A percentile compares a stretch with the other conserved stretches of the same genome.
Evolutionary conservation across 192 early-diverging fungal genomes (phyloP).

Genomic region (Fimicolochytrium jonesii): DNA sequence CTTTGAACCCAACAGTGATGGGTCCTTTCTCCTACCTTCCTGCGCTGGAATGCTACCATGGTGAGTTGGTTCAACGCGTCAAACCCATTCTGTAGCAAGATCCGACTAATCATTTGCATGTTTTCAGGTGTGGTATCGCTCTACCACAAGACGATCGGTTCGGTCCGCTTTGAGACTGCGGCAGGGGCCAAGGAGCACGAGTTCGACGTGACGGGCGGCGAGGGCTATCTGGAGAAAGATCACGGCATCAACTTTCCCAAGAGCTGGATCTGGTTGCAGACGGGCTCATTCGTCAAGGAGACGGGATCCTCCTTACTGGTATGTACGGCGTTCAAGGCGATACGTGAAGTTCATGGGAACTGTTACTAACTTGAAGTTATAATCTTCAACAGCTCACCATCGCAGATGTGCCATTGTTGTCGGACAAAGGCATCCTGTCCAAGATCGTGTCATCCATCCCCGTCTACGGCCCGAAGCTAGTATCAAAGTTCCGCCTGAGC

Average conservation of each 20-base stretch:
- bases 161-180: neutral
- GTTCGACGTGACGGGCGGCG: neutral
- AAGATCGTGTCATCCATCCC: neutral
- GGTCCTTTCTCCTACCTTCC: slow-evolving; percentile 6
- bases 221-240: slow-evolving; percentile 5
- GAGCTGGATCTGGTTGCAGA: slow-evolving; percentile 10
- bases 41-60: slow-evolving; percentile 5
- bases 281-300: neutral
- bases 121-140: neutral
- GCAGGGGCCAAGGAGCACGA: neutral
- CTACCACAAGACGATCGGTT: neutral
- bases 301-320: slow-evolving; percentile 8
- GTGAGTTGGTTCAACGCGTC: no score
- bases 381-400: neutral
- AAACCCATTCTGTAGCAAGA: no score
- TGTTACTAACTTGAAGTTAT: no score
- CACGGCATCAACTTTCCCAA: slow-evolving; percentile 5
- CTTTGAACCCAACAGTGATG: neutral
- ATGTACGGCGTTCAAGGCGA: no score
- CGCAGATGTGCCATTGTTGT: slow-evolving; percentile 1
- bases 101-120: no score
- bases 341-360: no score
- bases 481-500: neutral
- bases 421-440: neutral
- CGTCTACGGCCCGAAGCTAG: neutral